Evolutionary conservation across 441 rosid species (phyloP), one percentile per base, ranked within the genome.

Genomic region (Theobroma grandiflorum): DNA sequence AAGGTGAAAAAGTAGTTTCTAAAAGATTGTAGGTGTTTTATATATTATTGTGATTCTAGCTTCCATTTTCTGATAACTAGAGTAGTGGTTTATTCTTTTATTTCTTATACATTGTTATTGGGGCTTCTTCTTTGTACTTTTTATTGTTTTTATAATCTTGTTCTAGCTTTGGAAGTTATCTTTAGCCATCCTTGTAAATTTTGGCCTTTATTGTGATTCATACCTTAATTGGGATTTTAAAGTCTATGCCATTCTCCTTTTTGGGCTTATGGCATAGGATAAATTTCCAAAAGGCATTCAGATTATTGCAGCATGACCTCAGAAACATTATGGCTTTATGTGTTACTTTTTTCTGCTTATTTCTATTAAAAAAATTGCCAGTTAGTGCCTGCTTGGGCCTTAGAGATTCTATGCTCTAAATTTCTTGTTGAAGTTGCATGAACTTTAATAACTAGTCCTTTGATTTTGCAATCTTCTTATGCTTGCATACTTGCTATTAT

Each of bases 1-100:
- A 97, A 97, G 99, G 99, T 97, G 67, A 82, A 76, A 72, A 65
- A 22, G 26, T 50, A 38, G 52, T 49, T 63, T 50, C 35, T 16
- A 37, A 76, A 63, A 72, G 15, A 6, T 78, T 82, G 68, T 42
- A 8, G 16, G 55, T 78, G 12, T 40, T 26, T 80, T 79, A 9
- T 53, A 11, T 69, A 22, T 74, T 68, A 8, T 38, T 20, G n/a
- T 76, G 71, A 20, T 63, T 53, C 49, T 52, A 52, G 71, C 35
- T 74, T 47, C 33, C 47, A 50, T 35, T 81, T 35, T 81, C 82
- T 55, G 12, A 43, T 73, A 47, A 52, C 57, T 38, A 63, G n/a
- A 4, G 22, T 47, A 57, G n/a, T 72, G 31, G 31, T 72, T 72
- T 72, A 35, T 72, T 57, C 49, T 38, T 57, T 73, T 38, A n/a